Base-by-base conservation (phyloP, 345 rosid species). In the Lepidium aucheri region DNA sequence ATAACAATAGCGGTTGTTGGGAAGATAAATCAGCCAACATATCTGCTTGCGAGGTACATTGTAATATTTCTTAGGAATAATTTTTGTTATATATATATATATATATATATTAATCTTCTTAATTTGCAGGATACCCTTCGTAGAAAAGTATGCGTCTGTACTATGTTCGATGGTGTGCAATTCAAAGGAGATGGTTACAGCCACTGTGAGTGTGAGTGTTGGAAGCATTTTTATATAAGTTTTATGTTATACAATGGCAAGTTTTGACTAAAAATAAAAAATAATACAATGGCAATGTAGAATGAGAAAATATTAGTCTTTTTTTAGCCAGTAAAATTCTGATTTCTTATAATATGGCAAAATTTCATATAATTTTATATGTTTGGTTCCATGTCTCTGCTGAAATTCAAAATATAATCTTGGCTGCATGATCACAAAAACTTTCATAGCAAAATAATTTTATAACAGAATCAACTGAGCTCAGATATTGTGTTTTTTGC, bases 171-270 rank as follows among this genome's bases (percentile, higher is more conserved):
- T 84, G 99, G 95, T 30, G 91, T 94, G 77, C 88, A 79, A 79
- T 94, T 94, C 75, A 94, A 80, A 75, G 99, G 99, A 77, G 97
- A 94, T 76, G 99, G 97, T 69, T 94, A 94, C 78, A 86, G 75
- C 77, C 83, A 82, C 34, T 94, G 99, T 82, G 96, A 91, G 85
- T 90, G 99, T 91, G 50, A 75, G 80, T 65, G 45, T 6, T 50
- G 7, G 0, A 8, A 8, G 5, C 41, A 35, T 9, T 18, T 28
- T 50, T 15, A 7, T 4, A 20, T 20, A 2, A 2, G n/a, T 56
- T 2, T 4, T 33, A 12, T 14, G n/a, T 30, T 20, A 16, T 55
- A 15, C 18, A 18, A 5, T 56, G n/a, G 57, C 18, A 9, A n/a
- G n/a, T n/a, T n/a, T n/a, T n/a, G n/a, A n/a, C n/a, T n/a, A n/a